Percentiles rank a stretch among this genome's conserved stretches.
phyloP scores from a whole-genome alignment of 2,329 filamentous ascomycete species.

The Apiospora saccharicola region DNA sequence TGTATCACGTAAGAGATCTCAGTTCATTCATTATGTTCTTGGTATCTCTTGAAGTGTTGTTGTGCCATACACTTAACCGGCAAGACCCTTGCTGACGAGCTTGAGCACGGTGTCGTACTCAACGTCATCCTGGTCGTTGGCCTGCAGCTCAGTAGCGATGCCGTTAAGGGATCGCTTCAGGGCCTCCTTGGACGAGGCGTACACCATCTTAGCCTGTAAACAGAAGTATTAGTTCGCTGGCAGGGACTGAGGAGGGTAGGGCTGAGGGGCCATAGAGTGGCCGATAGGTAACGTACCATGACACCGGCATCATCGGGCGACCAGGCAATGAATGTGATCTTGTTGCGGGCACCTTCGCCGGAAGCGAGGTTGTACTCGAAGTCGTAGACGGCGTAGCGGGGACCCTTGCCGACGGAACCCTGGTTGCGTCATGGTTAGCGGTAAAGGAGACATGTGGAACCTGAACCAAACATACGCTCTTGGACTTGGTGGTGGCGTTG shows the following conservation, averaged over 20 bases:
- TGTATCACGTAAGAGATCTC: constrained; percentile 19
- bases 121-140: constrained; percentile 84
- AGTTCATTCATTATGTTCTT: constrained; percentile 20
- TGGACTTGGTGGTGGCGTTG: constrained; percentile 75
- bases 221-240: constrained; percentile 32
- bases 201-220: constrained; percentile 84
- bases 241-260: neutral
- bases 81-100: constrained; percentile 69
- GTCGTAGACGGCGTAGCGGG: constrained; percentile 86
- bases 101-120: constrained; percentile 77
- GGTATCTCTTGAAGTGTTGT: constrained; percentile 12
- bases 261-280: neutral
- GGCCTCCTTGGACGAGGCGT: constrained; percentile 87
- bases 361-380: constrained; percentile 77
- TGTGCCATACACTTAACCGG: constrained; percentile 34
- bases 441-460: constrained; percentile 29
- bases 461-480: constrained; percentile 58
- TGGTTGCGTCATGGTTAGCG: constrained; percentile 48
- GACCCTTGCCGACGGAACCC: constrained; percentile 70
- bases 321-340: constrained; percentile 82
- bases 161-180: constrained; percentile 82
- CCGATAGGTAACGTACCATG: constrained; percentile 65
- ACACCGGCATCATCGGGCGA: constrained; percentile 81
- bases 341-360: constrained; percentile 79
- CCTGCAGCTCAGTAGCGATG: constrained; percentile 79